A percentile compares a stretch with the other conserved stretches of the same genome.
phyloP scores from a whole-genome alignment of 179 eudicot genomes.

The Silene noctiflora region DNA sequence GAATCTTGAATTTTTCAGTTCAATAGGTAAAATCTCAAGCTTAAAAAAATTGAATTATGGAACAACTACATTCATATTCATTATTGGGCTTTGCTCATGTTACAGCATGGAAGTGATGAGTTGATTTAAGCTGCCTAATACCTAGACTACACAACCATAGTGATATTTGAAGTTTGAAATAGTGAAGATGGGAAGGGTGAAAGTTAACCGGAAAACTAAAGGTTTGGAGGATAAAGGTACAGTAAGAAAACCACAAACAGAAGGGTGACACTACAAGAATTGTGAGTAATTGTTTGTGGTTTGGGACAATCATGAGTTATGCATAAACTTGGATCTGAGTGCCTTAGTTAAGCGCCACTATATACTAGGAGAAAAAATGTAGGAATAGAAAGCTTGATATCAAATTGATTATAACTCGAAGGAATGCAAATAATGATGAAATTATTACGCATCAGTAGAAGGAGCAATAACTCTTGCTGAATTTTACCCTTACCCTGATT shows the following conservation, averaged over 20 bases:
- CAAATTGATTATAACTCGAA: not conserved
- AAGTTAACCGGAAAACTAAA: not conserved
- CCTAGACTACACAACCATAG: not conserved
- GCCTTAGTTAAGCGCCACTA: not conserved
- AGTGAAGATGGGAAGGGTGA: not conserved
- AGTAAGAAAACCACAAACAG: not conserved
- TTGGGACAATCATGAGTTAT: too few relatives aligned
- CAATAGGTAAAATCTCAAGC: not conserved
- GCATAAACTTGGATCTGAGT: not conserved
- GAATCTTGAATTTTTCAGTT: not conserved
- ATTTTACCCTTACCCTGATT: slow-evolving; percentile 68
- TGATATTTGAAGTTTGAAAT: not conserved
- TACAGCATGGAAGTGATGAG: not conserved
- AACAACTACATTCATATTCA: not conserved
- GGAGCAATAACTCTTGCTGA: not conserved
- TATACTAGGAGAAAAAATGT: too few relatives aligned
- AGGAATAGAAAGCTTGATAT: slow-evolving; percentile 7
- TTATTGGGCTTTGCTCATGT: not conserved
- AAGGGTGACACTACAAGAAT: not conserved
- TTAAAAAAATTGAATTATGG: not conserved
- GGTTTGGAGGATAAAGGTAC: not conserved
- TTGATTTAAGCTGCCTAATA: not conserved
- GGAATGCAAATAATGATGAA: not conserved
- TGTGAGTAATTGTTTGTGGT: not conserved
- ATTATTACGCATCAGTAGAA: not conserved